Evolutionary conservation across 169 alveolate genomes (phyloP).

Genomic region (Cryptosporidium parvum): DNA sequence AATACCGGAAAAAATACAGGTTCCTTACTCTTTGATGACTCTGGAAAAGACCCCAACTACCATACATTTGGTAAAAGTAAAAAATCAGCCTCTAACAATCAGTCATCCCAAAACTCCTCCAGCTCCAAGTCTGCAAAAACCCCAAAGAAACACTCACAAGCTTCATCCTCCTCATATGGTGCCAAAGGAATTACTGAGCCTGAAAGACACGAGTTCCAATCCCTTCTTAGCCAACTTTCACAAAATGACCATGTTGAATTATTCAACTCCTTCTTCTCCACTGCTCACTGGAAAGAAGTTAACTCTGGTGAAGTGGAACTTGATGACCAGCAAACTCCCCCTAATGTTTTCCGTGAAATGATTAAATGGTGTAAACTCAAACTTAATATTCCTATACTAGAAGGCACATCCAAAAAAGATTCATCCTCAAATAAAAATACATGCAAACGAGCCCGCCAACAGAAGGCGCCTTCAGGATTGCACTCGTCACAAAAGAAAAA

Average conservation of each 20-base stretch:
- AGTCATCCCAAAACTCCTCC: slow-evolving; percentile 1
- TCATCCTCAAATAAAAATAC: background rate
- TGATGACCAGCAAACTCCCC: slow-evolving; percentile 76
- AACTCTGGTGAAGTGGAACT: slow-evolving; percentile 71
- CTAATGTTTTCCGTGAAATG: slow-evolving; percentile 60
- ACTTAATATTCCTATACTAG: slow-evolving; percentile 47
- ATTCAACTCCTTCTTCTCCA: slow-evolving; percentile 47
- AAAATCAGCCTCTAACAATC: slow-evolving; percentile 5
- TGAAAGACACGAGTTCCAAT: slow-evolving; percentile 70
- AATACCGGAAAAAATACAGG: slow-evolving; percentile 3
- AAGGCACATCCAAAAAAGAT: slow-evolving; percentile 8
- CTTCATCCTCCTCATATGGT: background rate
- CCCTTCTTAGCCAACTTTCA: slow-evolving; percentile 55
- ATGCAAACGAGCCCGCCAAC: slow-evolving; percentile 17
- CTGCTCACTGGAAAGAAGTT: slow-evolving; percentile 74
- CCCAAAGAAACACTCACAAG: background rate
- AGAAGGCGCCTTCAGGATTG: background rate
- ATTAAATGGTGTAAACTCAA: slow-evolving; percentile 62
- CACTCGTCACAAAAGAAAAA: slow-evolving; percentile 24
- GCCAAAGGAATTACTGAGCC: slow-evolving; percentile 27
- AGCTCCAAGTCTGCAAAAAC: background rate
- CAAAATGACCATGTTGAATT: slow-evolving; percentile 72
- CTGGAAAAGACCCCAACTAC: slow-evolving; percentile 11
- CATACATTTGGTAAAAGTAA: background rate
- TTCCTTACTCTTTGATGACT: background rate